Percentiles rank a stretch among this genome's conserved stretches.
These are phyloP conservation scores for Ogataea ganodermae DNA, from an alignment of 805 yeast genomes.

Conservation along the genomic window DNA sequence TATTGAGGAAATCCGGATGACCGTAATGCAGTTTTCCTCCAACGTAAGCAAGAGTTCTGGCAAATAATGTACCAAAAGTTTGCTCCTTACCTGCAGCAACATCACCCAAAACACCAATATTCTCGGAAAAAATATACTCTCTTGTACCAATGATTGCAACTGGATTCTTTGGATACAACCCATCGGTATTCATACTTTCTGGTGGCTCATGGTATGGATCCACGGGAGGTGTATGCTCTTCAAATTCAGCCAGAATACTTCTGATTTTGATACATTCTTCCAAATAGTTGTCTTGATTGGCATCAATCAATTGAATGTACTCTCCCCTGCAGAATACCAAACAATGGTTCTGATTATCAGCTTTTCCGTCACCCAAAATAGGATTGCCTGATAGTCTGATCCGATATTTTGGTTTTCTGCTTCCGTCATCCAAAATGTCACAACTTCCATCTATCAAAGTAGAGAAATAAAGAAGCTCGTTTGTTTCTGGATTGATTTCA, in stretches of 20 bases:
- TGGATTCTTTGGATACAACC: slow-evolving; percentile 43
- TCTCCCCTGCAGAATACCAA: slow-evolving; percentile 77
- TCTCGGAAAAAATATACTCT: slow-evolving; percentile 82
- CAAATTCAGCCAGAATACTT: slow-evolving; percentile 74
- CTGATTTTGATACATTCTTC: slow-evolving; percentile 82
- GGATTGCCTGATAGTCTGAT: slow-evolving; percentile 77
- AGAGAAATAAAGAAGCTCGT: slow-evolving; percentile 54
- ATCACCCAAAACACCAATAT: slow-evolving; percentile 79
- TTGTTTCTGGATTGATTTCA: slow-evolving; percentile 45
- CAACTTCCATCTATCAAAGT: slow-evolving; percentile 73
- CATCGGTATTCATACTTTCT: slow-evolving; percentile 13
- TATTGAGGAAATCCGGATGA: slow-evolving; percentile 80
- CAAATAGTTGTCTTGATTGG: slow-evolving; percentile 79
- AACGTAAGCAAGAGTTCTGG: slow-evolving; percentile 77
- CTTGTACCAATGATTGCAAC: slow-evolving; percentile 85
- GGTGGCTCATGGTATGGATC: slow-evolving; percentile 30
- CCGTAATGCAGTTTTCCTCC: slow-evolving; percentile 88
- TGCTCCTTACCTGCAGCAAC: slow-evolving; percentile 89
- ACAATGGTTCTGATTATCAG: slow-evolving; percentile 81
- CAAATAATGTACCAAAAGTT: slow-evolving; percentile 82
- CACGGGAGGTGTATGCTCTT: slow-evolving; percentile 42
- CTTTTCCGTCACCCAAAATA: slow-evolving; percentile 80
- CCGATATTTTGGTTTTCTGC: slow-evolving; percentile 61
- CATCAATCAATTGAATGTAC: slow-evolving; percentile 77
- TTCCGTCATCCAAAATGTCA: slow-evolving; percentile 57